Percentiles rank a stretch among this genome's conserved stretches.
Conservation (phyloP, 495 filamentous ascomycete species). For the Neohortaea acidophila region DNA sequence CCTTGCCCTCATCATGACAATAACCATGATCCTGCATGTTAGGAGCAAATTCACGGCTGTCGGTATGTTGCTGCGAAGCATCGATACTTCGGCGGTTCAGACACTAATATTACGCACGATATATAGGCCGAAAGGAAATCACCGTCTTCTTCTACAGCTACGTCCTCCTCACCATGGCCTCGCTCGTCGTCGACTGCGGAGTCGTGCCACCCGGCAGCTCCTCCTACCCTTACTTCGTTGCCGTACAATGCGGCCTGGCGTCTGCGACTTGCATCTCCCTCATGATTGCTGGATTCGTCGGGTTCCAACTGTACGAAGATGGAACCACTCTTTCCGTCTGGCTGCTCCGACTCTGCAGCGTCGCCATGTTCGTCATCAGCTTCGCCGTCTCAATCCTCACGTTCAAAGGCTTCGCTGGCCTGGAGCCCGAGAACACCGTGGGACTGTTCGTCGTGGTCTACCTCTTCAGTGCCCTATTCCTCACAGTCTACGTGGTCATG, state of each 20-base stretch:
- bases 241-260: constrained; percentile 76
- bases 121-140: constrained; percentile 89
- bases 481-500: constrained; percentile 74
- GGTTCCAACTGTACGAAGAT: constrained; percentile 97
- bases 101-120: constrained; percentile 1
- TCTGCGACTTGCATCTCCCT: constrained; percentile 80
- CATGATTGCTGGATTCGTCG: constrained; percentile 94
- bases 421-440: constrained; percentile 69
- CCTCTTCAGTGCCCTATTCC: constrained; percentile 70
- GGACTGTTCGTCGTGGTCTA: constrained; percentile 90
- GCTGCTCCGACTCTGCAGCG: constrained; percentile 65
- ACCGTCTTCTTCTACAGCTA: constrained; percentile 95
- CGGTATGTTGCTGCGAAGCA: constrained; percentile 71
- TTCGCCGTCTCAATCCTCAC: constrained; percentile 79
- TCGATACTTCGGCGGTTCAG: not conserved
- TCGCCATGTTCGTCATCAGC: constrained; percentile 71
- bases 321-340: constrained; percentile 91
- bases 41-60: constrained; percentile 96
- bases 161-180: constrained; percentile 74
- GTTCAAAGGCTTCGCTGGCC: constrained; percentile 80
- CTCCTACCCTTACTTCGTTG: constrained; percentile 80
- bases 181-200: constrained; percentile 82
- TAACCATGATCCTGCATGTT: constrained; percentile 93
- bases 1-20: constrained; percentile 75
- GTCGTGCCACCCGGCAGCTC: constrained; percentile 69